Evolutionary conservation across 1,284 basidiomycete genomes (phyloP), one percentile per base, ranked within the genome.

Genomic region (Kwoniella shivajii): DNA sequence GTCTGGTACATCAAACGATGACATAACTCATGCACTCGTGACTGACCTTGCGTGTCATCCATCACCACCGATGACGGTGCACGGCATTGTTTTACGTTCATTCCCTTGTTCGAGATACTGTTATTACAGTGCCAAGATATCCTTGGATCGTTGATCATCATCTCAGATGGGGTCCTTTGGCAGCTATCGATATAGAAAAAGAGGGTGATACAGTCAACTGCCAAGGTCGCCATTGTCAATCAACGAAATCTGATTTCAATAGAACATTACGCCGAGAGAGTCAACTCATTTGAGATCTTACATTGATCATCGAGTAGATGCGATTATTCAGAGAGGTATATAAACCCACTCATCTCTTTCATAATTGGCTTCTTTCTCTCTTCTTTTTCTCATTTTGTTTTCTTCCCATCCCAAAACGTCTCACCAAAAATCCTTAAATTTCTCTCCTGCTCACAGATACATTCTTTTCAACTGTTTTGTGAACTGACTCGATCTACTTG

Each of bases 261-360:
- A n/a, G n/a, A n/a, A n/a, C n/a, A n/a, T n/a, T n/a, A n/a, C n/a
- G n/a, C n/a, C n/a, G n/a, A n/a, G n/a, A n/a, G n/a, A n/a, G n/a
- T n/a, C n/a, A n/a, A n/a, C n/a, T 22, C 22, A 6, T 43, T 13
- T 5, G 41, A 43, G 22, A 29, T 26, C 41, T 14, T 43, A 43
- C 41, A 7, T 14, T 22, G 18, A 4, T 20, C 4, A 5, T 42
- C 16, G 41, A 26, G 41, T 16, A 47, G 33, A 47, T 18, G 22
- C 14, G 38, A 20, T 14, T 43, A 13, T 43, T n/a, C n/a, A n/a
- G 50, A 44, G 34, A 51, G 50, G 50, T 51, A 51, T 44, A 51
- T 43, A 51, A 43, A 51, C 50, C 50, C 50, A 38, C 37, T 20
- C 14, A 20, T 41, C 14, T 22, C 39, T 26, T 36, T 43, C 50